Evolutionary conservation across 2,329 filamentous ascomycete genomes (phyloP), one percentile per base, ranked within the genome.

Genomic region (Phaeosphaeriaceae sp.): DNA sequence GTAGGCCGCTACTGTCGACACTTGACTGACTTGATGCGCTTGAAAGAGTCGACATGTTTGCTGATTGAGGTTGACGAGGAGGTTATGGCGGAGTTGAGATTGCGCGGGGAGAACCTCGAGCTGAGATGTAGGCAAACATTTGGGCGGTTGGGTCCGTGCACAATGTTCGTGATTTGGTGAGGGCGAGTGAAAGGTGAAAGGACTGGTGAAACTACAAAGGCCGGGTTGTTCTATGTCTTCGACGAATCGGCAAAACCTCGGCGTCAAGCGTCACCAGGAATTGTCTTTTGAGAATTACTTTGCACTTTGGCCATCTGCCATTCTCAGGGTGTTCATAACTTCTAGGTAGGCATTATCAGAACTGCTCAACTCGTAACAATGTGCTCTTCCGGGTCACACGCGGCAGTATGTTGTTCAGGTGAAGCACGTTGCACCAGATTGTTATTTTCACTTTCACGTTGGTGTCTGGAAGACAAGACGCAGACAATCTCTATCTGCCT

Each of bases 231-330:
- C 6, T 44, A 21, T 20, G 41, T 20, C 7, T 7, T 19, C 20
- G 41, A 44, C 41, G n/a, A 44, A 44, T 44, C 41, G 41, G 41
- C n/a, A 20, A n/a, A 44, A 44, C n/a, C 41, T 44, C 41, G 41
- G 41, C 9, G 13, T 3, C 4, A 27, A 27, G 25, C 9, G 5
- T 27, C 25, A 27, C 25, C 25, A 27, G 25, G n/a, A n/a, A n/a
- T n/a, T n/a, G n/a, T n/a, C n/a, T n/a, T n/a, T n/a, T n/a, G n/a
- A n/a, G n/a, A n/a, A n/a, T n/a, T 27, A 27, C 5, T 5, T 4
- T 9, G 25, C 25, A 27, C 5, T 27, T 27, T 27, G 25, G 25
- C 25, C 25, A 27, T 27, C n/a, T n/a, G n/a, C 25, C 25, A 31
- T 31, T 31, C 25, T 31, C 25, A 31, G 25, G 25, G 11, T 6